Evolutionary conservation across 2,329 filamentous ascomycete genomes (phyloP), one percentile per base, ranked within the genome.

Genomic region (Fusarium chlamydosporum): DNA sequence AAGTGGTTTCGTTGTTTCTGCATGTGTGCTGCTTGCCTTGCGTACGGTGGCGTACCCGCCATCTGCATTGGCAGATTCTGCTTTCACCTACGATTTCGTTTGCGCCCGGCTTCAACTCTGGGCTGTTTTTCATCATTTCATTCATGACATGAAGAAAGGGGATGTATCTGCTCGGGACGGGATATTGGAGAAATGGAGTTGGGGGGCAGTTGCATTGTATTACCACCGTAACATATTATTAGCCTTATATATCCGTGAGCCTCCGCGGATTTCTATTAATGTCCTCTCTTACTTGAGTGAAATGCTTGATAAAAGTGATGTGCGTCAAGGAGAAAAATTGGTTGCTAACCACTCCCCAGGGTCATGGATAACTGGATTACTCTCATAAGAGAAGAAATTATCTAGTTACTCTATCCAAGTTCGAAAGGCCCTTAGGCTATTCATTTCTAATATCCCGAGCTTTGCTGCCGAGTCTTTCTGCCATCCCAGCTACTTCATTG

Each of bases 1-100:
- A 70, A 70, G 51, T 70, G 66, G 66, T 67, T 43, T 70, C 56
- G 41, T 58, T 50, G 37, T 70, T 70, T 69, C 66, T 70, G 67
- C 63, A 70, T 63, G 56, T 69, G 43, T 67, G 61, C 54, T 59
- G 53, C 63, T 52, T 48, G 53, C 43, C 61, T 33, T 54, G 51
- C 41, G n/a, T 20, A 31, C 34, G 27, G 29, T 29, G 40, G 31
- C 26, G n/a, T 61, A 43, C 37, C 61, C 43, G 56, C 27, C 20
- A 34, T 55, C 42, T 46, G 41, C 67, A 48, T 34, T 38, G 47
- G 40, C 65, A 41, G 48, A 41, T 46, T 38, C 31, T 41, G 31
- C 45, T 53, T 62, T 54, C 46, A 40, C 60, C 67, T 48, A 47
- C 46, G 46, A 52, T 60, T 23, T 61, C 59, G 31, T 50, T 35